Base-by-base conservation (phyloP, 306 rosid genomes). In the Quercus cerris region DNA sequence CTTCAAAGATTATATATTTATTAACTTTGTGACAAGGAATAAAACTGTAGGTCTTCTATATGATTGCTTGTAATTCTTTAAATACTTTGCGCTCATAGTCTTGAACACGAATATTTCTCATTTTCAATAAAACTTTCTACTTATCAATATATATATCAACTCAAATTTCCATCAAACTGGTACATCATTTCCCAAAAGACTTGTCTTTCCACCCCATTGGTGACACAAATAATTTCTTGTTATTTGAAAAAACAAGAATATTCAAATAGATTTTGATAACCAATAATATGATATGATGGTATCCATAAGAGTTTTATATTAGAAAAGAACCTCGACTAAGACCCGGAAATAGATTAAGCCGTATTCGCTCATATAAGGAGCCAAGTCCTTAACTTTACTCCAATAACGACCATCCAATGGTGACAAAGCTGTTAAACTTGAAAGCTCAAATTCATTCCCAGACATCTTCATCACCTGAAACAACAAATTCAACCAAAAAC, bases 401-500 rank as follows among this genome's bases (percentile, higher is more conserved):
- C 93, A 82, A 71, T 89, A 91, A 20, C 97, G 97, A 56, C 97
- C 93, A 73, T 91, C 97, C 86, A 91, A 81, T 2, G 97, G 97
- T 19, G 97, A 91, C 76, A 91, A 41, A 74, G 97, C 90, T 46
- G 90, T 91, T 82, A 91, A 81, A 73, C 62, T 73, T 54, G 92
- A 91, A 49, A 84, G 82, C 76, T 85, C 86, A 15, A 89, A 27
- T 66, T 81, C 88, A 51, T 6, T 7, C 54, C 44, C 70, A 6
- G 62, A 5, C 81, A 74, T 74, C 63, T 82, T 85, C 67, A 31
- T 85, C 67, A 31, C 62, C 78, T 75, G 76, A 44, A 75, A 23
- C 33, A 19, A 18, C 57, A 76, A 83, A 67, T 38, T 25, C 54
- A 54, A 55, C 25, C 38, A 17, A 33, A 66, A 27, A 58, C 14